Evolutionary conservation across 768 basidiomycete genomes (phyloP).

Genomic region (Coprinopsis marcescibilis): DNA sequence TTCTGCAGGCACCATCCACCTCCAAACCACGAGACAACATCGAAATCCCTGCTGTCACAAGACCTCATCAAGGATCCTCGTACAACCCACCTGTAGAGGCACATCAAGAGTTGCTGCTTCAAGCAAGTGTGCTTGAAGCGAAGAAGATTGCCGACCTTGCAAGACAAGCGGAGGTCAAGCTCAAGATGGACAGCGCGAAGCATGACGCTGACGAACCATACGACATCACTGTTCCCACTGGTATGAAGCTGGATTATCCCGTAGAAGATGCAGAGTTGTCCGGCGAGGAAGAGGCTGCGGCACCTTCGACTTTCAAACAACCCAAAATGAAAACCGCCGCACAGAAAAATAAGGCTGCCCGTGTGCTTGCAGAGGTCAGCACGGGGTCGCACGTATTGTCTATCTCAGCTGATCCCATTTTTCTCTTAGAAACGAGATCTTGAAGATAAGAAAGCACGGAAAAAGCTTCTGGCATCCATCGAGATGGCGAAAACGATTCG

Average conservation of each 20-base stretch:
- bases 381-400: background rate
- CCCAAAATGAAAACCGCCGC: conserved; percentile 34
- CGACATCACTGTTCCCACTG: conserved; percentile 39
- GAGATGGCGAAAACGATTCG: conserved; percentile 49
- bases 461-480: conserved; percentile 57
- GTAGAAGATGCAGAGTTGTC: conserved; percentile 21
- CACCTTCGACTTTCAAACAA: conserved; percentile 32
- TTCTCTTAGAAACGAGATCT: conserved; percentile 54
- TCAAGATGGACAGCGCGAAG: conserved; percentile 46
- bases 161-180: conserved; percentile 47
- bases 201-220: conserved; percentile 26
- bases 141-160: conserved; percentile 47
- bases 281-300: conserved; percentile 19
- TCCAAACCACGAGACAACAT: conserved; percentile 47
- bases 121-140: conserved; percentile 64
- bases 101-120: conserved; percentile 63
- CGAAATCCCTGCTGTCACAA: conserved; percentile 54
- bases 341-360: conserved; percentile 65
- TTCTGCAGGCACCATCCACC: conserved; percentile 41
- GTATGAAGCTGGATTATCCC: conserved; percentile 55
- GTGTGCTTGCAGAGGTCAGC: conserved; percentile 55
- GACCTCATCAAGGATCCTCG: conserved; percentile 79
- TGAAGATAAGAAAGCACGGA: conserved; percentile 51
- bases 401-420: background rate
- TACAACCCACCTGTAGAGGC: conserved; percentile 81